These are phyloP conservation scores for Cladophialophora psammophila DNA, from an alignment of 2,329 filamentous ascomycete species.

Conservation along the genomic window DNA sequence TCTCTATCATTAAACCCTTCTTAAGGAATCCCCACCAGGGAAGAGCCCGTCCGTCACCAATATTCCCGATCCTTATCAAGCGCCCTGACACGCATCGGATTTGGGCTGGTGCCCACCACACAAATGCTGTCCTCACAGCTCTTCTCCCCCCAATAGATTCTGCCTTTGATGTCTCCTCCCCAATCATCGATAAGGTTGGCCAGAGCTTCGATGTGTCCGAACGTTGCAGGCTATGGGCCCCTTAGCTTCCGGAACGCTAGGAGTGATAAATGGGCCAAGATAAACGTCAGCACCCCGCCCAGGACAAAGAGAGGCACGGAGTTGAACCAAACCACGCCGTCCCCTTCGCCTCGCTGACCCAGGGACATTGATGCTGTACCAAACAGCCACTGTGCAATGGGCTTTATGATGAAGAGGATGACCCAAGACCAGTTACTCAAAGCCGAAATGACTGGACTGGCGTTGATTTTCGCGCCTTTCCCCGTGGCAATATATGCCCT, in stretches of 20 bases:
- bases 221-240: conserved; percentile 2
- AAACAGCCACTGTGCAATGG: conserved; percentile 3
- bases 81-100: background rate
- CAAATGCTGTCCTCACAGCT: background rate
- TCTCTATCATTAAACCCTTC: no score
- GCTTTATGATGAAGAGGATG: background rate
- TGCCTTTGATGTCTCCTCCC: background rate
- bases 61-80: background rate
- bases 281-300: background rate
- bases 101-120: background rate
- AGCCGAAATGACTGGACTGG: background rate
- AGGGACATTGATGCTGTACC: background rate
- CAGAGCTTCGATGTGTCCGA: background rate
- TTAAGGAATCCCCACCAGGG: no score
- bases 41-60: background rate
- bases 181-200: conserved; percentile 1
- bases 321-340: background rate
- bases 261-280: background rate
- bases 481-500: conserved; percentile 10
- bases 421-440: conserved; percentile 3
- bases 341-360: background rate
- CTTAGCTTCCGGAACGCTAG: background rate
- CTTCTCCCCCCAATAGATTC: conserved; percentile 4
- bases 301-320: conserved; percentile 5
- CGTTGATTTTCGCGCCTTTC: background rate